These are phyloP conservation scores for Diaporthe capsici DNA, from an alignment of 2,329 filamentous ascomycete genomes.

Conservation along the genomic window DNA sequence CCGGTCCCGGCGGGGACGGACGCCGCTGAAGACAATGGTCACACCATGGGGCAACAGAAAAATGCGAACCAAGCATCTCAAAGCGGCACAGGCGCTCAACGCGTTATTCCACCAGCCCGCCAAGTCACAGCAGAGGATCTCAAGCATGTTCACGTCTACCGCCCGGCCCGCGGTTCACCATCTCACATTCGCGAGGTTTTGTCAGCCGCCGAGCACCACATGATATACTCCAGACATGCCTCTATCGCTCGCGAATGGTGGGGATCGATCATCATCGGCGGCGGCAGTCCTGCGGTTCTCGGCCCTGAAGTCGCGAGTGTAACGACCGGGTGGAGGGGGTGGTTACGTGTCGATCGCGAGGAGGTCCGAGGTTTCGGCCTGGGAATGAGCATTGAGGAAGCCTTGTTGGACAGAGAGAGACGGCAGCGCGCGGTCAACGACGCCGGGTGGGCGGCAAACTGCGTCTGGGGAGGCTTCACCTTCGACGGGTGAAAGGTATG, in stretches of 20 bases:
- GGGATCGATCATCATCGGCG: slow-evolving; percentile 70
- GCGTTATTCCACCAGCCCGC: not conserved
- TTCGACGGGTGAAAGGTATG: slow-evolving; percentile 51
- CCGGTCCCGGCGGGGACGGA: slow-evolving; percentile 12
- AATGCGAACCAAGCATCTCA: not conserved
- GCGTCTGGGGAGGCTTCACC: slow-evolving; percentile 64
- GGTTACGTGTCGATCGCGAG: slow-evolving; percentile 65
- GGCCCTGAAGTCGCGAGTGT: slow-evolving; percentile 43
- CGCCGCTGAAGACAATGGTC: not conserved
- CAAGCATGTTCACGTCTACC: slow-evolving; percentile 66
- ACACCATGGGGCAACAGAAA: slow-evolving; percentile 11
- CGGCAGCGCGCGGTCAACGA: slow-evolving; percentile 58
- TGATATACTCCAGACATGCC: slow-evolving; percentile 63
- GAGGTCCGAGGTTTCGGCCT: slow-evolving; percentile 56
- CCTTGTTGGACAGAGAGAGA: slow-evolving; percentile 56
- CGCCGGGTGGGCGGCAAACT: slow-evolving; percentile 62
- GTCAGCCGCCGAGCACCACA: slow-evolving; percentile 59
- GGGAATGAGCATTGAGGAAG: slow-evolving; percentile 60
- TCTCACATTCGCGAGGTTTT: slow-evolving; percentile 51
- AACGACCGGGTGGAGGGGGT: slow-evolving; percentile 61
- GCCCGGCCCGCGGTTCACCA: slow-evolving; percentile 51
- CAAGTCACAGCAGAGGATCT: slow-evolving; percentile 53
- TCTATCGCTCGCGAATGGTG: slow-evolving; percentile 67
- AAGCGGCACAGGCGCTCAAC: not conserved
- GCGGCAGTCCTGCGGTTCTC: slow-evolving; percentile 48